Evolutionary conservation across 495 filamentous ascomycete species (phyloP), one percentile per base, ranked within the genome.

Genomic region (Eremomyces bilateralis): DNA sequence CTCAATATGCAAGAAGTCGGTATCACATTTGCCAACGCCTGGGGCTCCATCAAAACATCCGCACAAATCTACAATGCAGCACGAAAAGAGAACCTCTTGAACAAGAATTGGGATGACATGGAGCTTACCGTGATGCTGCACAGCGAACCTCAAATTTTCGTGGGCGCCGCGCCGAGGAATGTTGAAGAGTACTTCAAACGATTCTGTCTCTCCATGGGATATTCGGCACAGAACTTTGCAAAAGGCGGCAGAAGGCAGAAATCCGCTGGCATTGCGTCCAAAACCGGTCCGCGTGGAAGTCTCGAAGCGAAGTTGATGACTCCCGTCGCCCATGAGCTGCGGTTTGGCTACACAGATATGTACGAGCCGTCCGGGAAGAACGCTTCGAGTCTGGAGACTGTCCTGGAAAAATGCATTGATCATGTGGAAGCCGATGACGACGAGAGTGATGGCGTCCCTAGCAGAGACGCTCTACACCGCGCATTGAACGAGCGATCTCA

Each of bases 31-130:
- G 45, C 38, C 8, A 48, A 54, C 17, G 46, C 53, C 3, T 60
- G 44, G 48, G 52, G 52, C 10, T 56, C 58, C 3, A 46, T 60
- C 4, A 28, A 48, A 2, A 53, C 50, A 30, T 29, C 44, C 1
- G 16, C 29, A 1, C 57, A 62, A 28, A 43, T 63, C 0, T 61
- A 57, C 34, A 54, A 59, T 20, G 55, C 56, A 0, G 17, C 52
- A 4, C 39, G 29, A 6, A 36, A 41, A n/a, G 47, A 57, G 30
- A 37, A 40, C 11, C 28, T 59, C 6, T 3, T 58, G 4, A 4
- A 34, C 0, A 17, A 1, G 5, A 4, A 3, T 1, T 63, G 56
- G 52, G 33, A 39, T 4, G 60, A 62, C 21, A 57, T 60, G 53
- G 50, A 54, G 4, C 1, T 56, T 1, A 31, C 50, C 2, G 25